Evolutionary conservation across 495 filamentous ascomycete genomes (phyloP).

Genomic region (Hypoxylon lenormandii): DNA sequence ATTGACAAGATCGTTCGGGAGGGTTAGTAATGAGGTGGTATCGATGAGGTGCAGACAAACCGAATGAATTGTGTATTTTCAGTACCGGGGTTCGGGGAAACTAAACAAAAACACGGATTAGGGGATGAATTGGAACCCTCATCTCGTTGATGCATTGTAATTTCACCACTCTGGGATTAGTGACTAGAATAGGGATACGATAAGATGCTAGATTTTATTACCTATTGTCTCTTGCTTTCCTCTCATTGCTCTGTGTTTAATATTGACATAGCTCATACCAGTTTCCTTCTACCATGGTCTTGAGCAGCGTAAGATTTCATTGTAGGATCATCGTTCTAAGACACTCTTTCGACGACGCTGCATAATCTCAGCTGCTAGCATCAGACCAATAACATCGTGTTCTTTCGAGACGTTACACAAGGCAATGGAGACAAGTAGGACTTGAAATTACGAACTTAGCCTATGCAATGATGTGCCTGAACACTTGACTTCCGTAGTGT

Average conservation of each 20-base stretch:
- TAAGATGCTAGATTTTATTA: slow-evolving; percentile 15
- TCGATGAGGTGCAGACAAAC: slow-evolving; percentile 2
- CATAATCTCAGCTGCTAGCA: background rate
- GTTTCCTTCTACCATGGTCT: too few species aligned
- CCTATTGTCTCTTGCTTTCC: background rate
- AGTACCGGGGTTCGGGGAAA: slow-evolving; percentile 28
- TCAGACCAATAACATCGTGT: slow-evolving; percentile 1
- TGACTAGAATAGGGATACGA: slow-evolving; percentile 21
- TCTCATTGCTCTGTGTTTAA: background rate
- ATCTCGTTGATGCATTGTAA: slow-evolving; percentile 30
- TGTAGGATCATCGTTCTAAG: background rate
- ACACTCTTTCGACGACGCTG: background rate
- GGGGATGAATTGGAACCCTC: slow-evolving; percentile 8
- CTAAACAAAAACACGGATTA: slow-evolving; percentile 24
- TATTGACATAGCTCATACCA: background rate
- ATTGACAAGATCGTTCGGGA: slow-evolving; percentile 86
- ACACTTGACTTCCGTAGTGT: too few species aligned
- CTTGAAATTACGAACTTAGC: too few species aligned
- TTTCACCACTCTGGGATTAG: slow-evolving; percentile 22
- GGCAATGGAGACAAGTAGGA: too few species aligned
- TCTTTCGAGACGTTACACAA: background rate
- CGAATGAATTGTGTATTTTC: slow-evolving; percentile 19
- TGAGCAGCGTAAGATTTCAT: background rate
- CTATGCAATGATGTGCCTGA: too few species aligned
- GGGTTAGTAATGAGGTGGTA: slow-evolving; percentile 42